A percentile compares a stretch with the other conserved stretches of the same genome.
Evolutionary conservation across 1,139 yeast species (phyloP).

Genomic region (Hansenula lynferdii): DNA sequence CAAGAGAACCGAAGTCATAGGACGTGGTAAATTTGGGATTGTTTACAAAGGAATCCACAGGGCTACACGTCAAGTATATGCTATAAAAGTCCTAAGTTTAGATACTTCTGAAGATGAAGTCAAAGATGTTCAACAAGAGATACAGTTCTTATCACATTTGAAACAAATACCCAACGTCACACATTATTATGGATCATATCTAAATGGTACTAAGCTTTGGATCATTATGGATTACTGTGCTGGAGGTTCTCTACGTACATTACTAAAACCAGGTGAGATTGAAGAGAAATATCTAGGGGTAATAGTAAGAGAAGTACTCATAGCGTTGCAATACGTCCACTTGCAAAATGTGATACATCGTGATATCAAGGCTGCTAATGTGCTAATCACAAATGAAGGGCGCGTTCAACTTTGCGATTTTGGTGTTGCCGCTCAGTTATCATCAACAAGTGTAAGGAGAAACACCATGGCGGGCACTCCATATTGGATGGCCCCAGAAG

Average conservation of each 20-base stretch:
- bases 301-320: conserved; percentile 71
- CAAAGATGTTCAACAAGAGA: conserved; percentile 89
- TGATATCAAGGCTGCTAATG: conserved; percentile 94
- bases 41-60: conserved; percentile 75
- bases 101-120: conserved; percentile 96
- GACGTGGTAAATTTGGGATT: conserved; percentile 95
- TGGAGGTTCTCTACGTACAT: conserved; percentile 90
- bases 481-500: conserved; percentile 99
- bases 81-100: conserved; percentile 86
- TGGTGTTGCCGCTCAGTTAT: conserved; percentile 94
- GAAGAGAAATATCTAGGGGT: conserved; percentile 84
- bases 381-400: conserved; percentile 85
- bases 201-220: conserved; percentile 90
- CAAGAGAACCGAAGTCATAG: conserved; percentile 85
- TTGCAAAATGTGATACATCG: conserved; percentile 90
- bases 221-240: conserved; percentile 97
- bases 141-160: conserved; percentile 77
- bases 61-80: conserved; percentile 64
- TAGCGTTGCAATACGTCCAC: conserved; percentile 81
- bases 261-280: conserved; percentile 81
- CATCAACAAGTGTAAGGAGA: conserved; percentile 72
- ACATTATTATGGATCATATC: conserved; percentile 83
- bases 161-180: conserved; percentile 88
- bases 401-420: conserved; percentile 91
- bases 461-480: conserved; percentile 99